Evolutionary conservation across 1,139 yeast genomes (phyloP).

Genomic region (Yamadazyma dushanensis): DNA sequence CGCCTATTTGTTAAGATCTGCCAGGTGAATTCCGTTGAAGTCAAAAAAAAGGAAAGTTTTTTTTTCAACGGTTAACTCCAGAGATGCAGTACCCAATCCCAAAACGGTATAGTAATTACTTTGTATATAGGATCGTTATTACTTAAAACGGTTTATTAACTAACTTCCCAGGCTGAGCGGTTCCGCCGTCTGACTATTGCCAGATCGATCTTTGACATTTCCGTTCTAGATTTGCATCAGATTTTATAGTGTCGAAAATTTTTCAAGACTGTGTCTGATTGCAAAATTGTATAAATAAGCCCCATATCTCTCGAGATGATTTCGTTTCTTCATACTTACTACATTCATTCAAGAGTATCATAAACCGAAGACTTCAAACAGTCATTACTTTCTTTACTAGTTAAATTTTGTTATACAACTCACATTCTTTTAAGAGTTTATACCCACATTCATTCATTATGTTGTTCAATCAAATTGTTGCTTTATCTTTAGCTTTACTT

Average conservation of each 20-base stretch:
- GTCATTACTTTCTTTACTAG: slow-evolving; percentile 6
- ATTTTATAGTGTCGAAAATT: background rate
- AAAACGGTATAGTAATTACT: slow-evolving; percentile 3
- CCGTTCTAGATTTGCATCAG: slow-evolving; percentile 6
- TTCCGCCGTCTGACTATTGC: slow-evolving; percentile 1
- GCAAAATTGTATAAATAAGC: slow-evolving; percentile 7
- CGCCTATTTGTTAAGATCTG: slow-evolving; percentile 2
- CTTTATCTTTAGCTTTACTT: slow-evolving; percentile 21
- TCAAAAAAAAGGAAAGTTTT: too few species aligned
- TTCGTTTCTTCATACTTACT: slow-evolving; percentile 2
- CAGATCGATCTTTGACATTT: background rate
- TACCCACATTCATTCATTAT: slow-evolving; percentile 13
- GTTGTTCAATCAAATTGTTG: slow-evolving; percentile 19
- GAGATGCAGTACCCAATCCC: background rate
- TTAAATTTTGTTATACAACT: slow-evolving; percentile 1
- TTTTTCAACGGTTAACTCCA: slow-evolving; percentile 2
- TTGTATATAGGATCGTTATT: background rate
- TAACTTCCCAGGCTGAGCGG: too few species aligned
- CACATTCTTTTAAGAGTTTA: slow-evolving; percentile 9
- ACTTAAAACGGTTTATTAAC: background rate
- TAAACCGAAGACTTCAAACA: background rate
- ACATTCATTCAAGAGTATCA: slow-evolving; percentile 1
- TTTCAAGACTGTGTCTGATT: slow-evolving; percentile 1
- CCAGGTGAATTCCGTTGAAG: background rate
- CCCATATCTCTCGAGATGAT: background rate